Evolutionary conservation across 2,329 filamentous ascomycete genomes (phyloP).

Genomic region (Microascus cirrosus): DNA sequence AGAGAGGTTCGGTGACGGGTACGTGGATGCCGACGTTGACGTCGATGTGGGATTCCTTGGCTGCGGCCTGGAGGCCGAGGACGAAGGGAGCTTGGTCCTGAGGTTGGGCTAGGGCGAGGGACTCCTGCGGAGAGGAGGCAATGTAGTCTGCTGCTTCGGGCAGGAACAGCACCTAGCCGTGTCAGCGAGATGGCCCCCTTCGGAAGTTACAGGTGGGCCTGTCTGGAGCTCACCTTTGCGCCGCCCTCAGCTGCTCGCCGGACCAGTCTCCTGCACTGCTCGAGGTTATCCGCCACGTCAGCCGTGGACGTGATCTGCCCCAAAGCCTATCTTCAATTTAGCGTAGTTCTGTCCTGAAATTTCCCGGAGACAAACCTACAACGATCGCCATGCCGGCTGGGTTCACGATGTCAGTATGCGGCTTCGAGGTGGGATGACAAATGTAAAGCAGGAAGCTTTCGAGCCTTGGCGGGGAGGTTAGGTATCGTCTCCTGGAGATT

Average conservation of each 20-base stretch:
- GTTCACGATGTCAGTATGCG: not conserved
- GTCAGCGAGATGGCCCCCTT: too few relatives aligned
- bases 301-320: conserved; percentile 9
- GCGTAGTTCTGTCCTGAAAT: not conserved
- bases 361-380: not conserved
- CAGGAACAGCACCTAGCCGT: conserved; percentile 63
- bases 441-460: too few relatives aligned
- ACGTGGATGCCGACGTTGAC: conserved; percentile 88
- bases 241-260: conserved; percentile 2
- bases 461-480: too few relatives aligned
- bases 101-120: conserved; percentile 58
- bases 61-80: conserved; percentile 58
- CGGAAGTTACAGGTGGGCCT: not conserved
- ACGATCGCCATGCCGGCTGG: not conserved
- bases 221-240: conserved; percentile 2
- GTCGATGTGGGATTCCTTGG: conserved; percentile 49
- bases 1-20: conserved; percentile 31
- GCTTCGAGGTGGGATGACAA: not conserved
- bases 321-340: conserved; percentile 5
- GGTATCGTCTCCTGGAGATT: too few relatives aligned
- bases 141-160: conserved; percentile 92
- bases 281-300: conserved; percentile 6
- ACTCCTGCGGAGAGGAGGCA: conserved; percentile 54
- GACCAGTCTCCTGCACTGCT: conserved; percentile 5
- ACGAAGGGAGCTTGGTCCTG: conserved; percentile 62